These are phyloP conservation scores for Leishmania amazonensis DNA, from an alignment of 208 protist species.

Conservation along the genomic window DNA sequence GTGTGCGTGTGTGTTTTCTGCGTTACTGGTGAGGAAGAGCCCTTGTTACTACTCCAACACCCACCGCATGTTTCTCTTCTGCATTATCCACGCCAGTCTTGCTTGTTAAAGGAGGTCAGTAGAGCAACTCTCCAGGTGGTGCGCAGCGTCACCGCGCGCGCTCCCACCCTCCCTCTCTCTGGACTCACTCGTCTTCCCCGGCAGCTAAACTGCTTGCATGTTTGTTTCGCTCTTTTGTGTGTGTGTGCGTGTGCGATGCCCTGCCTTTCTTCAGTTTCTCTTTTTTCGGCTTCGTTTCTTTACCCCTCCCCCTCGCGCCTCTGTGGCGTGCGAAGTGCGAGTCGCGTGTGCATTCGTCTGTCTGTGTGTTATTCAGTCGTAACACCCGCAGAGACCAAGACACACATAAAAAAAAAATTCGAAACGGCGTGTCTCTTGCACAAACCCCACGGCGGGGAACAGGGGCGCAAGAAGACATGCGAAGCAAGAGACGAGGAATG, in stretches of 20 bases:
- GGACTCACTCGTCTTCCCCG: neutral
- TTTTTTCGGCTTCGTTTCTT: neutral
- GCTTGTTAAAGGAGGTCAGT: neutral
- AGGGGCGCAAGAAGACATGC: neutral
- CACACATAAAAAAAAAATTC: neutral
- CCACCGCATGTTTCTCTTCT: neutral
- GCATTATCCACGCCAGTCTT: neutral
- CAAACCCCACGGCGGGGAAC: neutral
- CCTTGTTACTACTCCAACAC: neutral
- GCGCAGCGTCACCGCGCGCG: neutral
- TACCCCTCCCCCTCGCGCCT: neutral
- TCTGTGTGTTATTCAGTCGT: neutral
- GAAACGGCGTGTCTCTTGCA: neutral
- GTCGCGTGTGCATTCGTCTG: neutral
- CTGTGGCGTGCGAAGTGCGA: neutral
- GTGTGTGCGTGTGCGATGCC: neutral
- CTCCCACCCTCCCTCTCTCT: neutral
- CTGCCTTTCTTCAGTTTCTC: neutral
- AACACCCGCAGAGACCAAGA: neutral
- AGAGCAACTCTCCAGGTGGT: neutral
- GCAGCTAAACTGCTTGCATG: neutral
- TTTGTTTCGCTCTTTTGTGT: neutral
- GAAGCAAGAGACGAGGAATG: neutral
- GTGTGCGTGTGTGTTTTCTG: slow-evolving; percentile 7
- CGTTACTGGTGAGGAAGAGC: neutral